phyloP scores from a whole-genome alignment of 306 rosid species.

The Vigna hirtella region DNA sequence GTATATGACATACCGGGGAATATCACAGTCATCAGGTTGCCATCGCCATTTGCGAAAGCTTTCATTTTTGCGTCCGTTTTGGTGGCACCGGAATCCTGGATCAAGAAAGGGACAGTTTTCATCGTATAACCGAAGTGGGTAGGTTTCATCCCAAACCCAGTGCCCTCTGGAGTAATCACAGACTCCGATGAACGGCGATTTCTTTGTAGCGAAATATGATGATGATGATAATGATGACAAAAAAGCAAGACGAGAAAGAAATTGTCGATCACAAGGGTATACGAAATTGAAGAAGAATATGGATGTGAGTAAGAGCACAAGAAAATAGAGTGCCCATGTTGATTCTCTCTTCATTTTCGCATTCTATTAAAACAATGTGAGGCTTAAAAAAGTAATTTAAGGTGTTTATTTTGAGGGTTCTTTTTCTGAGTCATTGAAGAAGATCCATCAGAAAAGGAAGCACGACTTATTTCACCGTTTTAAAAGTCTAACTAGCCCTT shows the following conservation, averaged over 20 bases:
- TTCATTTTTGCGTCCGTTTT: conserved; percentile 65
- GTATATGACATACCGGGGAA: conserved; percentile 66
- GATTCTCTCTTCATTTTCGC: conserved; percentile 54
- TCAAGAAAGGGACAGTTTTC: conserved; percentile 85
- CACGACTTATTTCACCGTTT: conserved; percentile 8
- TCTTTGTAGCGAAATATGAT: conserved; percentile 8
- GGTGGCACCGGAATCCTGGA: conserved; percentile 84
- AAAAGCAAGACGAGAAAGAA: conserved; percentile 51
- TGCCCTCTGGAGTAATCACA: conserved; percentile 76
- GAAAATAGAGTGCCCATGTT: conserved; percentile 50
- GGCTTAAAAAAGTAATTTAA: background rate
- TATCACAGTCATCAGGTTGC: conserved; percentile 73
- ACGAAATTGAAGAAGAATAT: conserved; percentile 44
- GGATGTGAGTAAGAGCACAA: conserved; percentile 50
- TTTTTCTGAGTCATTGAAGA: conserved; percentile 40
- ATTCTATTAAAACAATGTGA: conserved; percentile 24
- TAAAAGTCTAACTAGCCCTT: background rate
- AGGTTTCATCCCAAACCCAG: conserved; percentile 66
- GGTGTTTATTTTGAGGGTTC: background rate
- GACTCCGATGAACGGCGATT: background rate
- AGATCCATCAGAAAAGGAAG: conserved; percentile 61
- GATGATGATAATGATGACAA: conserved; percentile 38
- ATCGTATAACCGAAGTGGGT: conserved; percentile 47
- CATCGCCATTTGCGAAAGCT: conserved; percentile 75
- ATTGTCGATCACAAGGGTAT: conserved; percentile 49